Evolutionary conservation across 306 rosid species (phyloP).

Genomic region (Rosa lucieae): DNA sequence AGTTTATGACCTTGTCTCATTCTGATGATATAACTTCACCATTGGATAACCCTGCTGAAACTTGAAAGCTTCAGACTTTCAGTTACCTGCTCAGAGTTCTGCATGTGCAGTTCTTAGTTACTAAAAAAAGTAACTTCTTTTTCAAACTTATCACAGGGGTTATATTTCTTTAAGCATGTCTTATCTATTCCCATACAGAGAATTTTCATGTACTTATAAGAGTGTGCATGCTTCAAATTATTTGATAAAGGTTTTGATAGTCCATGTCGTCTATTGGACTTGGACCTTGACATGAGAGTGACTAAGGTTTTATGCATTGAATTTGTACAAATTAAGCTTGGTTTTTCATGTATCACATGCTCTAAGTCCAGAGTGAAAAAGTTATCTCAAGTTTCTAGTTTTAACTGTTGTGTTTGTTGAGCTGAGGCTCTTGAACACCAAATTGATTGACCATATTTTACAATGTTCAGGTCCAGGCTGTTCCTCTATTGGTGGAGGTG

Average conservation of each 20-base stretch:
- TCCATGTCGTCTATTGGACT: not conserved
- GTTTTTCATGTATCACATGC: not conserved
- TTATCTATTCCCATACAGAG: not conserved
- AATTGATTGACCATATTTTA: not conserved
- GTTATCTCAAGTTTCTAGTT: not conserved
- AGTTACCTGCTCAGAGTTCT: not conserved
- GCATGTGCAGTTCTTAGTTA: not conserved
- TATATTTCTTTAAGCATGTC: not conserved
- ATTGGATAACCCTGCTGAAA: not conserved
- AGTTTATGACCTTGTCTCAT: not conserved
- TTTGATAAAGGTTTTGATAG: not conserved
- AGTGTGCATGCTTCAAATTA: not conserved
- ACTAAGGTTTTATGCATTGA: not conserved
- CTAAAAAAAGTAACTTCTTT: not conserved
- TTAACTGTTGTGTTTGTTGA: not conserved
- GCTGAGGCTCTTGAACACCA: not conserved
- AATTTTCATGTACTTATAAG: not conserved
- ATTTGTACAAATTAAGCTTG: not conserved
- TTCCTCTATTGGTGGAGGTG: constrained; percentile 91
- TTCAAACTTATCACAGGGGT: not conserved
- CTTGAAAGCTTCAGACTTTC: not conserved
- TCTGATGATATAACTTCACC: not conserved
- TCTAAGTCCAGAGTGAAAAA: not conserved
- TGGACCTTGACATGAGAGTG: not conserved
- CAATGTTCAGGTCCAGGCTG: constrained; percentile 81